Evolutionary conservation across 208 protist genomes (phyloP), one percentile per base, ranked within the genome.

Genomic region (Jaenimonas drosophilae): DNA sequence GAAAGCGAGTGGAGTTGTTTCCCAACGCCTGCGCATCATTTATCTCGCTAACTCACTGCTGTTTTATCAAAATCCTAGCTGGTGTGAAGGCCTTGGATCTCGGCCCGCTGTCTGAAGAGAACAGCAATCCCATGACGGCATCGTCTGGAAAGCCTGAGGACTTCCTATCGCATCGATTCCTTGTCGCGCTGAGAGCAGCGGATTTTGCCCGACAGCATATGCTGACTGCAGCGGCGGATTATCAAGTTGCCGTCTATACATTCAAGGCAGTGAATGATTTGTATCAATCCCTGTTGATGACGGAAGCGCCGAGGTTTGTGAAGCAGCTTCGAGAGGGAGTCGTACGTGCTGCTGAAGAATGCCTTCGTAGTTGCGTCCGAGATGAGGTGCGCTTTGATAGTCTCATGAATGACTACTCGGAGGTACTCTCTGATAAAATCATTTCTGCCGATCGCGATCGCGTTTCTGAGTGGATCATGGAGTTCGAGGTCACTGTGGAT

Each of bases 1-100:
- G 50, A 30, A 71, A 75, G 30, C 76, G 79, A 32, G 69, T 70
- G 14, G 59, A 64, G n/a, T 59, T 41, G 9, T 81, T 79, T 55
- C 34, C 54, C 24, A 52, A 54, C 23, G 68, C 47, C 33, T 84
- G 48, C 31, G 42, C 54, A 0, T 27, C 63, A 5, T 84, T 89
- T 48, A 37, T 93, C 30, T 49, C 49, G 9, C 28, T 62, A 29
- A 56, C 71, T 9, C 80, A 89, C 53, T 4, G 45, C 53, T 34
- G 60, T 54, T 40, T 14, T 49, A n/a, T n/a, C n/a, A n/a, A n/a
- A n/a, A n/a, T n/a, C n/a, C 38, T 45, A 30, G 4, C n/a, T 43
- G 19, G 14, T 62, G 25, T 24, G 50, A 36, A 30, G 12, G 11
- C 12, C 24, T 48, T 34, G 24, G 33, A 30, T 5, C 42, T 31